Evolutionary conservation across 805 yeast species (phyloP), one percentile per base, ranked within the genome.

Genomic region (Saccharomycopsis javanensis): DNA sequence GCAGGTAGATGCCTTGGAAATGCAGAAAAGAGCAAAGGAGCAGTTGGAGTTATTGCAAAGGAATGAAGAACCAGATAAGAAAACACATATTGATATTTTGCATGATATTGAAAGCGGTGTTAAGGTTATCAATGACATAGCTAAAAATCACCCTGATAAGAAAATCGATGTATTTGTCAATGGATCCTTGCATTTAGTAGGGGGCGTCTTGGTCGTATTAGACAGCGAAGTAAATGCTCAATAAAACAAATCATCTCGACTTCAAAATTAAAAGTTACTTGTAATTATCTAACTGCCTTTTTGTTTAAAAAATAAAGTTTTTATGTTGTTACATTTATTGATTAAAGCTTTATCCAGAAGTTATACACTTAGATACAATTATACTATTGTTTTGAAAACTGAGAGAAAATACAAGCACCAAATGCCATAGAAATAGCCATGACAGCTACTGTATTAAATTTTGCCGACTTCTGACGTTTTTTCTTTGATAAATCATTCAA

Each of bases 141-240:
- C 56, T 3, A 63, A 60, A 5, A 60, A 63, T 7, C 62, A 65
- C 51, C 55, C 54, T 33, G 62, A 37, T 10, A 60, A 63, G 5
- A 68, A 67, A 6, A 70, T 81, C 23, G 90, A 89, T 61, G 95
- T 89, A 1, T 86, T 90, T 71, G 97, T 90, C 0, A 86, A 95
- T 59, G 99, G 99, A 0, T 90, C 97, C 4, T 74, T 94, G 62
- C 97, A 92, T 68, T 74, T 95, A 57, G 96, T 94, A 10, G 99
- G 99, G 16, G 99, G 98, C 0, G 79, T 94, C 57, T 71, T 94
- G 38, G 90, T 89, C 2, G 97, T 91, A 5, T 71, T 89, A 48
- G 97, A 53, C 27, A n/a, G n/a, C n/a, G n/a, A n/a, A n/a, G n/a
- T n/a, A n/a, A n/a, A n/a, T n/a, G n/a, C n/a, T n/a, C n/a, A n/a